phyloP scores from a whole-genome alignment of 176 grass and related monocot species.

The Elaeis guineensis region DNA sequence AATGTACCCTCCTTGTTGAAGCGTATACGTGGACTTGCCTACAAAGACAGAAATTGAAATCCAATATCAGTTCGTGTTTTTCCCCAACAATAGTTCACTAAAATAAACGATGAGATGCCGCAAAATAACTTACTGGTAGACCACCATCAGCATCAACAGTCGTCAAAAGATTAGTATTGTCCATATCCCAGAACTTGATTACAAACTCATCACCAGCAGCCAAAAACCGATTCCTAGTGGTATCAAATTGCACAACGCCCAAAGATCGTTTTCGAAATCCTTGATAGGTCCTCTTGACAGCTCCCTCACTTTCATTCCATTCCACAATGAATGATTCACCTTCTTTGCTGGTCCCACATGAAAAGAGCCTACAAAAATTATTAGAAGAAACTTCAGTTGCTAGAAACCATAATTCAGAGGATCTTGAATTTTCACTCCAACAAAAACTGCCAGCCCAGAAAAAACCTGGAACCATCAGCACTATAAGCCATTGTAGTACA shows the following conservation, averaged over 20 bases:
- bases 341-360: constrained; percentile 98
- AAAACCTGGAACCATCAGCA: constrained; percentile 85
- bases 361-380: constrained; percentile 61
- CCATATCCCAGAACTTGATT: constrained; percentile 99
- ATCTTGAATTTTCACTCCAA: not conserved
- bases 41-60: not conserved
- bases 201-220: constrained; percentile 95
- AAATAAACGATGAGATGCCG: too few relatives aligned
- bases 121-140: constrained; percentile 47
- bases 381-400: too few relatives aligned
- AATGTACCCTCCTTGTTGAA: constrained; percentile 94
- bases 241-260: constrained; percentile 98
- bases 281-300: constrained; percentile 93
- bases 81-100: too few relatives aligned
- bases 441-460: not conserved
- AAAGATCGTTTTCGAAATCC: constrained; percentile 85
- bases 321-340: constrained; percentile 97
- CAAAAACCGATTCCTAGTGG: constrained; percentile 80
- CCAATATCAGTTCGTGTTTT: too few relatives aligned
- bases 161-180: constrained; percentile 73
- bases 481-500: constrained; percentile 99
- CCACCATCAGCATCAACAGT: constrained; percentile 94
- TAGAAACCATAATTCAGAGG: not conserved
- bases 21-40: constrained; percentile 84
- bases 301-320: constrained; percentile 99